A percentile compares a stretch with the other conserved stretches of the same genome.
Conservation (phyloP, 2,329 filamentous ascomycete genomes). For the Colletotrichum sp. region DNA sequence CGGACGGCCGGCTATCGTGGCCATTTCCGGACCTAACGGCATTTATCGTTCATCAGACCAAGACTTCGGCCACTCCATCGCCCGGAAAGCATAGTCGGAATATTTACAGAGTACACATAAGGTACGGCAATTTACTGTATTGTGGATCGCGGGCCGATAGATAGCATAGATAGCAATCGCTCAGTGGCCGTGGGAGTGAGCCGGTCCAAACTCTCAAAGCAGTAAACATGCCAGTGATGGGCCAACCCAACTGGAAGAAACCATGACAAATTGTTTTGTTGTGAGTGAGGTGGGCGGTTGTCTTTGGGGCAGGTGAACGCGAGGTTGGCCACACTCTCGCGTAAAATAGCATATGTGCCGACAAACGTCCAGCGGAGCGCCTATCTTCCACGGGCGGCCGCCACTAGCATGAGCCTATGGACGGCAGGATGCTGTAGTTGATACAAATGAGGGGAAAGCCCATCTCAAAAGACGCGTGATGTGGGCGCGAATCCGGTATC, state of each 20-base stretch:
- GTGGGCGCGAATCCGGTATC: background rate
- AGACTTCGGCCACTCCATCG: background rate
- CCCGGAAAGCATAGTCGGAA: background rate
- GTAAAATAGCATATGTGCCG: background rate
- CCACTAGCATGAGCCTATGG: background rate
- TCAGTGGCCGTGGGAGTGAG: background rate
- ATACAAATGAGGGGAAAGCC: background rate
- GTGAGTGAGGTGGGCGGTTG: background rate
- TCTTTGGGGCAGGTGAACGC: background rate
- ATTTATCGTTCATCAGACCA: background rate
- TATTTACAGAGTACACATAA: background rate
- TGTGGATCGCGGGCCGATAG: background rate
- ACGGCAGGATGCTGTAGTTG: background rate
- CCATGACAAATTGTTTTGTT: background rate
- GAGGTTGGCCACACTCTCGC: background rate
- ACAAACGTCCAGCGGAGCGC: background rate
- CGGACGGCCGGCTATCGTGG: background rate
- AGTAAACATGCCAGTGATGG: background rate
- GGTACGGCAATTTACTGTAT: background rate
- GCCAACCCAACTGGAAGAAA: background rate
- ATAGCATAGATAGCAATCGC: background rate
- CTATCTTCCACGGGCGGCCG: background rate
- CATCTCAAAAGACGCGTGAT: background rate
- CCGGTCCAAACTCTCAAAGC: background rate
- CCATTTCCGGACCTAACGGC: background rate